Base-by-base conservation (phyloP, 2,329 filamentous ascomycete genomes). In the Periconia sp. region DNA sequence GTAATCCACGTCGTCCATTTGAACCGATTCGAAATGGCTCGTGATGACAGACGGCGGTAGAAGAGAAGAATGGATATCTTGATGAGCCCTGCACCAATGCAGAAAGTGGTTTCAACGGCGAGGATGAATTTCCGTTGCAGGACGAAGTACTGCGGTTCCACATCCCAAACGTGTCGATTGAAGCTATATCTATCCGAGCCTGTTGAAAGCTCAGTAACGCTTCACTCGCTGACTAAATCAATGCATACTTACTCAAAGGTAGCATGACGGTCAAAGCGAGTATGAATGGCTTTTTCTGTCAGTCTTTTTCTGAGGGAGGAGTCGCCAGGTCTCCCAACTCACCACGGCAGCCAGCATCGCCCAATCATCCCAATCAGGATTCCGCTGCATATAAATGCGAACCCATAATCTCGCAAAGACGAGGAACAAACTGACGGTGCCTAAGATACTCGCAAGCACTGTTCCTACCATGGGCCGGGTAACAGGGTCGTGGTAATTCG, bases 41-140 rank as follows among this genome's bases (percentile, higher is more conserved):
- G 63, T 13, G 65, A 52, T 9, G 63, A 65, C 1, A 71, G 57
- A 1, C 68, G 63, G 5, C 66, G 63, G 35, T 68, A 71, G 51
- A 70, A 71, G 2, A 68, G 57, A 3, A 73, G 59, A 15, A 73
- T 71, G 9, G 68, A 71, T 13, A 73, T 60, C 42, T 73, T 73
- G 47, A 71, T 62, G 1, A 71, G 47, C 0, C 69, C 68, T 1
- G 66, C 61, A 3, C 58, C 60, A 3, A 57, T n/a, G 44, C 66
- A 66, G 47, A 71, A 73, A 13, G 62, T 47, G 27, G 56, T 56
- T 41, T 70, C 58, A 7, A 66, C 60, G 6, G 59, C 58, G n/a
- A 73, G 45, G 3, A 69, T 50, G n/a, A 61, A 63, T 55, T 71
- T 68, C 9, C 66, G 65, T 14, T 66, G 51, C 3, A 18, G 49